A percentile compares a stretch with the other conserved stretches of the same genome.
Evolutionary conservation across 345 rosid genomes (phyloP).

Genomic region (Rhizophora apiculata): DNA sequence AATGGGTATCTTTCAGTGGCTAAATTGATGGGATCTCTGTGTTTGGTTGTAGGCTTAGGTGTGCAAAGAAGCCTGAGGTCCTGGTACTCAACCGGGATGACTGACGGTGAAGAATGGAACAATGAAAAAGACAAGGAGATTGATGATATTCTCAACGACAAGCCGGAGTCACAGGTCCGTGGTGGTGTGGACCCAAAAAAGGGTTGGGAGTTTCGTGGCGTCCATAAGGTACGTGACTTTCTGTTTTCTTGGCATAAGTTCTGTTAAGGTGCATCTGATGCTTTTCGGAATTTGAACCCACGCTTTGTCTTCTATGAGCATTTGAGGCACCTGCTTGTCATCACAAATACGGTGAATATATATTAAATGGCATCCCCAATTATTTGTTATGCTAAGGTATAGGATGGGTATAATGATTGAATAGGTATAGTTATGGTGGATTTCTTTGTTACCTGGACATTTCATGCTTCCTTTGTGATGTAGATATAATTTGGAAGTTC

Average conservation of each 20-base stretch:
- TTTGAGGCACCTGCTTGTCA: no score
- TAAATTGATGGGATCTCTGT: constrained; percentile 3
- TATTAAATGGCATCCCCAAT: no score
- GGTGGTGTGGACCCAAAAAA: constrained; percentile 86
- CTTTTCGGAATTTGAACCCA: no score
- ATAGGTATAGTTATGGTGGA: not conserved
- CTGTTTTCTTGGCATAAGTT: not conserved
- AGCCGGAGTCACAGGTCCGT: constrained; percentile 61
- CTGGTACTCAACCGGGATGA: constrained; percentile 34
- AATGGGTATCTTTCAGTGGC: not conserved
- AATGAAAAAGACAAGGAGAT: constrained; percentile 34
- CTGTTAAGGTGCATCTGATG: not conserved
- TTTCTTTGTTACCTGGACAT: not conserved
- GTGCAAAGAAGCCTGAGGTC: constrained; percentile 32
- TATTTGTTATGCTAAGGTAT: no score
- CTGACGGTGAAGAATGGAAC: constrained; percentile 24
- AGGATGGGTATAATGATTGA: not conserved
- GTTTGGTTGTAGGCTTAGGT: constrained; percentile 25
- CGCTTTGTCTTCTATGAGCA: no score
- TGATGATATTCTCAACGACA: constrained; percentile 38
- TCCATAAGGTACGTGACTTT: constrained; percentile 62
- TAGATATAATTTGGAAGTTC: no score
- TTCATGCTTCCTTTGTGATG: no score
- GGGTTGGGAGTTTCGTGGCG: constrained; percentile 96
- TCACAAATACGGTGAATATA: no score